A percentile compares a stretch with the other conserved stretches of the same genome.
Conservation (phyloP, 805 yeast genomes). For the Candida sphagnicola region DNA sequence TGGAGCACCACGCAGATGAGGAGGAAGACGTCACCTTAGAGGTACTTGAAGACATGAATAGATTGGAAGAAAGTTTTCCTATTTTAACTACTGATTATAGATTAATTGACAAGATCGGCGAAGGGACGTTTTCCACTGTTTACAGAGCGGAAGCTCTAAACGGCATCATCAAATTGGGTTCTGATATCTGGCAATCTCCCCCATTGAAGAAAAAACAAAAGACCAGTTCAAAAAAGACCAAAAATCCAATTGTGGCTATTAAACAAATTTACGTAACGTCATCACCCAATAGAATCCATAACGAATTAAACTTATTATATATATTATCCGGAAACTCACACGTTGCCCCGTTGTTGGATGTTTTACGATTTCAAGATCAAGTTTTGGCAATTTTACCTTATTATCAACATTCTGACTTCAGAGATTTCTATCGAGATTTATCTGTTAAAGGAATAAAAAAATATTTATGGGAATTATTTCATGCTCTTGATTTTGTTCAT, state of each 20-base stretch:
- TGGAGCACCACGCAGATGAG: slow-evolving; percentile 13
- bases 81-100: slow-evolving; percentile 46
- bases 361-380: slow-evolving; percentile 83
- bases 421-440: slow-evolving; percentile 78
- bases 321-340: slow-evolving; percentile 62
- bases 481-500: slow-evolving; percentile 65
- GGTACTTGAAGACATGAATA: slow-evolving; percentile 54
- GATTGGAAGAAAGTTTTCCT: slow-evolving; percentile 52
- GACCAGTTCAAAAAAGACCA: slow-evolving; percentile 15
- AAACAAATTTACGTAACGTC: slow-evolving; percentile 94
- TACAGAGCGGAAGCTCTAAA: slow-evolving; percentile 56
- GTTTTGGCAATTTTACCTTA: slow-evolving; percentile 90
- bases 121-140: slow-evolving; percentile 63
- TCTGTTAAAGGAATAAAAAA: slow-evolving; percentile 75
- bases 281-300: slow-evolving; percentile 85
- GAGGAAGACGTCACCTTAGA: slow-evolving; percentile 48
- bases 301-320: slow-evolving; percentile 78
- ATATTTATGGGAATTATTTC: slow-evolving; percentile 76
- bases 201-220: slow-evolving; percentile 29
- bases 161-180: slow-evolving; percentile 33
- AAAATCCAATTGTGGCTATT: slow-evolving; percentile 67
- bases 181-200: slow-evolving; percentile 44
- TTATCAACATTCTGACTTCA: slow-evolving; percentile 85
- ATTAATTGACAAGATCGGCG: slow-evolving; percentile 58
- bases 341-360: slow-evolving; percentile 89